Percentiles rank a stretch among this genome's conserved stretches.
Evolutionary conservation across 108 stramenopile genomes (phyloP).

Genomic region (Nitzschia sp.): DNA sequence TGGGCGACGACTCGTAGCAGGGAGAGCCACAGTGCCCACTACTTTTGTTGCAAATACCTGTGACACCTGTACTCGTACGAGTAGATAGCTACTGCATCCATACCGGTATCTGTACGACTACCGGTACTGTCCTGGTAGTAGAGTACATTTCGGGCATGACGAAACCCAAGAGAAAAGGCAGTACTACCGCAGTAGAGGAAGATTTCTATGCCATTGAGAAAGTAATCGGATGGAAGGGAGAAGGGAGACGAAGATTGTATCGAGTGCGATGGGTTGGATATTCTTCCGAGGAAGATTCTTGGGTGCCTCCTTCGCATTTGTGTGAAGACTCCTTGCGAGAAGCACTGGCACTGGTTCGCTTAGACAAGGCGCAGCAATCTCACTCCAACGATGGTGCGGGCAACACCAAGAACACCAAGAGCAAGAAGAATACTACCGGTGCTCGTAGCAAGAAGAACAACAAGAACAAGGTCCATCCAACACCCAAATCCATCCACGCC

Average conservation of each 20-base stretch:
- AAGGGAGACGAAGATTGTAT: constrained; percentile 3
- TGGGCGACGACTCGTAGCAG: no score
- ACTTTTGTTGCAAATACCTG: no score
- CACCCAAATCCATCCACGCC: no score
- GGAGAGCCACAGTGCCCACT: no score
- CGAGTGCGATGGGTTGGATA: constrained; percentile 1
- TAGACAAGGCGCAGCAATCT: neutral
- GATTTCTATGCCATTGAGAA: constrained; percentile 18
- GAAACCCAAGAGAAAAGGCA: neutral
- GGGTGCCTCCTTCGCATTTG: neutral
- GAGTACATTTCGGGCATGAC: neutral
- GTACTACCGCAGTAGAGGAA: neutral
- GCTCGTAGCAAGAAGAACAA: no score
- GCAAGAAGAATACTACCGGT: no score
- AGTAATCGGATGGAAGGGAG: constrained; percentile 8
- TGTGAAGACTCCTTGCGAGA: constrained; percentile 3
- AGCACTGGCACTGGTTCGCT: constrained; percentile 8
- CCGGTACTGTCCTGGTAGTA: neutral
- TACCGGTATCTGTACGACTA: no score
- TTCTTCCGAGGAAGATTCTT: neutral
- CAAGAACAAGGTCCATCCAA: no score
- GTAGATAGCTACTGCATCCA: no score
- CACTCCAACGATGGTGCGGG: no score
- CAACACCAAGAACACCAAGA: no score
- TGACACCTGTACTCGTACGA: no score